phyloP scores from a whole-genome alignment of 331 rosid species.

The Telfairia occidentalis region DNA sequence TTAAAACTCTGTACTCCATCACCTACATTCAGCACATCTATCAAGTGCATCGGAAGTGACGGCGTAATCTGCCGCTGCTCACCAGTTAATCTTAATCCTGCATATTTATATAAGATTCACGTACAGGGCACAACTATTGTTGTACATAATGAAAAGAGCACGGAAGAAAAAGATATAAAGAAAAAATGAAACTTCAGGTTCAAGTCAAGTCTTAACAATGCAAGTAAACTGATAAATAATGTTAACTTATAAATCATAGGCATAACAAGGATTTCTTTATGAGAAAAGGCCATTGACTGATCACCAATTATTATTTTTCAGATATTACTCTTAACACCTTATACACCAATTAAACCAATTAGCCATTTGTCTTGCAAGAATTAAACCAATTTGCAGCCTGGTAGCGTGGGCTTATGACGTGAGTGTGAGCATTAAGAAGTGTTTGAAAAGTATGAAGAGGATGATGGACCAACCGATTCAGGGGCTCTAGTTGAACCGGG shows the following conservation, averaged over 20 bases:
- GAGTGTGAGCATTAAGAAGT: no score
- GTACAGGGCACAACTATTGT: not conserved
- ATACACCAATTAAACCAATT: no score
- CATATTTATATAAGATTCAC: conserved; percentile 11
- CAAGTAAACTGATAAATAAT: not conserved
- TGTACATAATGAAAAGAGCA: not conserved
- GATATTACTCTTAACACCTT: not conserved
- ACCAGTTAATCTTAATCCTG: conserved; percentile 56
- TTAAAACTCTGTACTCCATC: conserved; percentile 45
- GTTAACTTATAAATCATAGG: not conserved
- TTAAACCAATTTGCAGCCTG: not conserved
- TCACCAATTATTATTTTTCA: not conserved
- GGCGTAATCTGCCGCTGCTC: conserved; percentile 76
- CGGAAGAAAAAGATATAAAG: not conserved
- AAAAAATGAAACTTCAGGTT: not conserved
- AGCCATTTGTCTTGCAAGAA: not conserved
- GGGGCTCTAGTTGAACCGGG: no score
- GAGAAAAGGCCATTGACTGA: not conserved
- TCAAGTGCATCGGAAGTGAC: conserved; percentile 76
- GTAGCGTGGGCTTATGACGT: not conserved
- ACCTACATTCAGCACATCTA: conserved; percentile 47
- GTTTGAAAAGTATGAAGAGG: no score
- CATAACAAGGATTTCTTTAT: not conserved
- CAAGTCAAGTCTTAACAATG: not conserved
- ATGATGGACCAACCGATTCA: no score